phyloP scores from a whole-genome alignment of 2,329 filamentous ascomycete species.

The Aphanoascus verrucosus region DNA sequence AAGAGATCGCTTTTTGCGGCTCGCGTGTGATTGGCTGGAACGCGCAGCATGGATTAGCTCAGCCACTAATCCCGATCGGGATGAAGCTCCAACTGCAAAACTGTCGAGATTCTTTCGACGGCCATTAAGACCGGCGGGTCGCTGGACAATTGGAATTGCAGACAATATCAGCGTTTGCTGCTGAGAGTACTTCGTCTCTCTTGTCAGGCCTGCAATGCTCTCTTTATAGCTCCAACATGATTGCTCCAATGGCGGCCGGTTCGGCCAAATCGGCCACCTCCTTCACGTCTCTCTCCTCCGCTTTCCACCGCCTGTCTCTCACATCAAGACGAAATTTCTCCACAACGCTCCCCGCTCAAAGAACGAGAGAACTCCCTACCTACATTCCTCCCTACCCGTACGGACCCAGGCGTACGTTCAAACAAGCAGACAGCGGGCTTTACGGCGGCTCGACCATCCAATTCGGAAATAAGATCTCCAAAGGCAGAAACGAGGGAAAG shows the following conservation, averaged over 20 bases:
- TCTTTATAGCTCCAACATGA: slow-evolving; percentile 8
- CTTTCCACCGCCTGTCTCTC: slow-evolving; percentile 32
- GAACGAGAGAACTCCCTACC: slow-evolving; percentile 28
- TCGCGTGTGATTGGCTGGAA: slow-evolving; percentile 4
- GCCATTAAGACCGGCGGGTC: neutral
- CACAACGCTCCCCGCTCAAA: slow-evolving; percentile 22
- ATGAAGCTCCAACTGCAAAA: slow-evolving; percentile 2
- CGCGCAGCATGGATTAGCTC: slow-evolving; percentile 10
- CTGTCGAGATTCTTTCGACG: neutral
- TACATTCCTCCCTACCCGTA: slow-evolving; percentile 40
- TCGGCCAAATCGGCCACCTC: slow-evolving; percentile 21
- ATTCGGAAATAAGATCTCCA: slow-evolving; percentile 43
- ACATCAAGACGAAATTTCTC: slow-evolving; percentile 31
- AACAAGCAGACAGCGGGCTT: slow-evolving; percentile 39
- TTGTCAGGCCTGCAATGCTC: slow-evolving; percentile 10
- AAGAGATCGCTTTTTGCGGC: slow-evolving; percentile 9
- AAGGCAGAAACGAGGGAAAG: slow-evolving; percentile 40
- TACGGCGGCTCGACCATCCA: slow-evolving; percentile 38
- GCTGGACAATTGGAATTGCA: neutral
- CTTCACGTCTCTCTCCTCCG: slow-evolving; percentile 26
- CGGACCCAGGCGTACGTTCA: slow-evolving; percentile 34
- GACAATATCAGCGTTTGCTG: neutral
- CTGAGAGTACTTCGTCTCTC: neutral
- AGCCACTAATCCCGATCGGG: slow-evolving; percentile 13
- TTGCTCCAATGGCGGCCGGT: slow-evolving; percentile 24